Conservation (phyloP, 208 protist species). For the Porcisia deanei region DNA sequence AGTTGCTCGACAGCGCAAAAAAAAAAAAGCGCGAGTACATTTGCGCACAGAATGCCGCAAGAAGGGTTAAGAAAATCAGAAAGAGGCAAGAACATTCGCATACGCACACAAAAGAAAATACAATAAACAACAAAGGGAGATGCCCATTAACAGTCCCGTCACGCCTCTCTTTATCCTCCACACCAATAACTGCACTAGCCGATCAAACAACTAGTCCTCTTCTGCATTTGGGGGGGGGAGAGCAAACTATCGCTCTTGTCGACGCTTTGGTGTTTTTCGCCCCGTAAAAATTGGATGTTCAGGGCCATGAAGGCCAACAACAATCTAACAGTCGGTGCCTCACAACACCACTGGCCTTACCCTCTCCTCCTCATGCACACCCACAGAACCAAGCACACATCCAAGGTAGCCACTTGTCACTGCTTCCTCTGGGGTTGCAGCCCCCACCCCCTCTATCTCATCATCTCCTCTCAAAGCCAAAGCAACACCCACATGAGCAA, state of each 20-base stretch:
- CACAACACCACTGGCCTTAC: not conserved
- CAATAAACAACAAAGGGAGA: not conserved
- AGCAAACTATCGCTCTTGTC: not conserved
- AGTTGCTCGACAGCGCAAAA: no score
- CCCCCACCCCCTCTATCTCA: no score
- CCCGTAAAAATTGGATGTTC: not conserved
- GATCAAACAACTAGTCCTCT: not conserved
- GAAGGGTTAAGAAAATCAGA: not conserved
- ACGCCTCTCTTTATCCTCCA: not conserved
- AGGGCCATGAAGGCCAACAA: not conserved
- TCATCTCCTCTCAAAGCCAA: no score
- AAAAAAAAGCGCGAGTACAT: no score
- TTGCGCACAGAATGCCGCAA: no score
- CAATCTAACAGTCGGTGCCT: no score
- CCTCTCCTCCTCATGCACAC: not conserved
- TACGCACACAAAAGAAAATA: not conserved
- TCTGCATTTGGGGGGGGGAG: not conserved
- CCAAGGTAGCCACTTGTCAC: not conserved
- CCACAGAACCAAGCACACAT: not conserved
- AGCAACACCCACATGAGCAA: not conserved
- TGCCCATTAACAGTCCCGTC: no score
- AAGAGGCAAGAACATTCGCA: conserved; percentile 1
- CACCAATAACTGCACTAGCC: not conserved
- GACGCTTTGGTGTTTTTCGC: not conserved
- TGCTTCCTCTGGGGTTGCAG: not conserved